phyloP scores from a whole-genome alignment of 257 asterid genomes.

The Lavandula angustifolia region DNA sequence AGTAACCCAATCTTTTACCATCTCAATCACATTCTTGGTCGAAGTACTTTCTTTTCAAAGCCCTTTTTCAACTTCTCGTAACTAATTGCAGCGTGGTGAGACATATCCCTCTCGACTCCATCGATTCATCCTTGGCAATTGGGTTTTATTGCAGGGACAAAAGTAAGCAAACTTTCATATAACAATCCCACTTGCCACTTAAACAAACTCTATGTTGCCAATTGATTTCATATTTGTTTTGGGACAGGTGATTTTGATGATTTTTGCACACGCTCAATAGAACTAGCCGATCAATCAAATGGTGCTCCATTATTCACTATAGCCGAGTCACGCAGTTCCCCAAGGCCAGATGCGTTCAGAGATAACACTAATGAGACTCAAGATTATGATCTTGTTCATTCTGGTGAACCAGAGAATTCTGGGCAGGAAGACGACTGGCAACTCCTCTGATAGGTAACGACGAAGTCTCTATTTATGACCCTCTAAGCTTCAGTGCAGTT shows the following conservation, averaged over 20 bases:
- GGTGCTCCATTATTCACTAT: constrained; percentile 94
- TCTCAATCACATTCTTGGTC: background rate
- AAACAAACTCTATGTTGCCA: background rate
- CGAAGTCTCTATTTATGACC: constrained; percentile 27
- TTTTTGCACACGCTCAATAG: constrained; percentile 66
- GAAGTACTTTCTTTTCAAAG: constrained; percentile 8
- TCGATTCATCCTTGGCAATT: constrained; percentile 92
- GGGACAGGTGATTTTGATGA: constrained; percentile 83
- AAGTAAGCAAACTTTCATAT: constrained; percentile 43
- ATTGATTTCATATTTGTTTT: constrained; percentile 17
- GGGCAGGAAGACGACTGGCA: constrained; percentile 96
- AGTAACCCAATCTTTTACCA: constrained; percentile 30
- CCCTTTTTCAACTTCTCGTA: constrained; percentile 21
- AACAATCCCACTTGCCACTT: constrained; percentile 13
- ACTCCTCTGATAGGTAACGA: constrained; percentile 54
- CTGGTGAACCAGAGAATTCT: constrained; percentile 39
- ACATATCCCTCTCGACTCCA: constrained; percentile 73
- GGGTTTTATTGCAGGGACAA: constrained; percentile 84
- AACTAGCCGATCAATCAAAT: constrained; percentile 60
- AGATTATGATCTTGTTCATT: constrained; percentile 40
- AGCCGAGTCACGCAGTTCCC: constrained; percentile 49
- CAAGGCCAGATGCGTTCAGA: constrained; percentile 29
- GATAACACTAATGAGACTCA: constrained; percentile 24
- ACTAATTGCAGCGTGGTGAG: constrained; percentile 60
- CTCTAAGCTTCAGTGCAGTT: constrained; percentile 11